phyloP scores from a whole-genome alignment of 75 land plant genomes.

The Chamaecyparis obtusa region DNA sequence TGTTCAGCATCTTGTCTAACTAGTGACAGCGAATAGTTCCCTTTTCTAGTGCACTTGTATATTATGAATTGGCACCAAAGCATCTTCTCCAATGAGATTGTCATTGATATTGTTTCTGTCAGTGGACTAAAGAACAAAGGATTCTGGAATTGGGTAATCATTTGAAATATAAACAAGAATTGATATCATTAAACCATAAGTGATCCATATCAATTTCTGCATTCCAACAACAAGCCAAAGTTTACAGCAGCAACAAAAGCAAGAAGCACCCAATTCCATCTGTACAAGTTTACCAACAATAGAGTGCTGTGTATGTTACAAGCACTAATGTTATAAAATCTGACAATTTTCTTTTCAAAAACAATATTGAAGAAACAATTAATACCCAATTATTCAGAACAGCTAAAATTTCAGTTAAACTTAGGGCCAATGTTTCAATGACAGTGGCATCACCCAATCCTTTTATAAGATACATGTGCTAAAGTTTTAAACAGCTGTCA shows the following conservation, averaged over 20 bases:
- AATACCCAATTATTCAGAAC: conserved; percentile 60
- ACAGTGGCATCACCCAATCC: background rate
- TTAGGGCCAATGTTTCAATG: background rate
- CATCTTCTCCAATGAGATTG: background rate
- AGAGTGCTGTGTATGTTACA: background rate
- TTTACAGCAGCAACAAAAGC: background rate
- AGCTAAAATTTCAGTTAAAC: background rate
- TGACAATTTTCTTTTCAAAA: background rate
- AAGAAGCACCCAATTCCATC: background rate
- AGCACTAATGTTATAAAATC: background rate
- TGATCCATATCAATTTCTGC: background rate
- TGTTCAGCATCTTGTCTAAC: background rate
- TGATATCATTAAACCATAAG: background rate
- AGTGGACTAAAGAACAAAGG: background rate
- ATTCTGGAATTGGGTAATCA: background rate
- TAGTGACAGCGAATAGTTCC: background rate
- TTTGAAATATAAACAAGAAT: background rate
- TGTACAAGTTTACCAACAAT: background rate
- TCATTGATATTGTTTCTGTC: background rate
- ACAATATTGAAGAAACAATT: background rate
- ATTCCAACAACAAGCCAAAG: background rate
- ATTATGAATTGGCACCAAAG: background rate
- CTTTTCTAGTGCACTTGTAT: background rate
- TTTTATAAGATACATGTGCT: background rate
- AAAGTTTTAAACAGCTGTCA: background rate